These are phyloP conservation scores for Rhizophagus clarus DNA, from an alignment of 192 early-diverging fungal genomes.

Conservation along the genomic window DNA sequence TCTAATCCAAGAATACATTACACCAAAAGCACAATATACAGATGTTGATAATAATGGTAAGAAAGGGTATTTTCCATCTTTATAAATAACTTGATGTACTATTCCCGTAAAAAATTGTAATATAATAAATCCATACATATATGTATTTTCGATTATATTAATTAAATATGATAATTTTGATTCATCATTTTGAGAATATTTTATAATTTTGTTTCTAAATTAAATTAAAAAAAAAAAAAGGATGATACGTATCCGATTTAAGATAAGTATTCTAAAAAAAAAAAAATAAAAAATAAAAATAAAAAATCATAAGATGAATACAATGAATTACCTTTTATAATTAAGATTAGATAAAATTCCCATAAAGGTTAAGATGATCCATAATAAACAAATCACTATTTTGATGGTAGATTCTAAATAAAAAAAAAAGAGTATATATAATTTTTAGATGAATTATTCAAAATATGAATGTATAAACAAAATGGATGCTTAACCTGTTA, in stretches of 20 bases:
- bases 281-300: neutral
- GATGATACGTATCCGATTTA: too few species aligned
- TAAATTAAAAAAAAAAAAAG: neutral
- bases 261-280: too few species aligned
- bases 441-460: neutral
- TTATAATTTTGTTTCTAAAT: neutral
- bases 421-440: neutral
- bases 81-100: constrained; percentile 56
- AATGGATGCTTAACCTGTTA: constrained; percentile 51
- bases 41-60: constrained; percentile 82
- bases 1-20: constrained; percentile 69
- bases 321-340: neutral
- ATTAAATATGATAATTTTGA: constrained; percentile 24
- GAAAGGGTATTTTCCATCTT: constrained; percentile 63
- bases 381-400: constrained; percentile 14
- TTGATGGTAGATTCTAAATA: neutral
- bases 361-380: neutral
- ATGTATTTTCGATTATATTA: constrained; percentile 51
- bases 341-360: neutral
- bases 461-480: neutral
- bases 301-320: neutral
- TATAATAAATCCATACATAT: constrained; percentile 55
- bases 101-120: constrained; percentile 59
- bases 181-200: neutral
- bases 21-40: constrained; percentile 74